A percentile compares a stretch with the other conserved stretches of the same genome.
Evolutionary conservation across 371 early-diverging fungal genomes (phyloP).

Genomic region (Mortierella sp.): DNA sequence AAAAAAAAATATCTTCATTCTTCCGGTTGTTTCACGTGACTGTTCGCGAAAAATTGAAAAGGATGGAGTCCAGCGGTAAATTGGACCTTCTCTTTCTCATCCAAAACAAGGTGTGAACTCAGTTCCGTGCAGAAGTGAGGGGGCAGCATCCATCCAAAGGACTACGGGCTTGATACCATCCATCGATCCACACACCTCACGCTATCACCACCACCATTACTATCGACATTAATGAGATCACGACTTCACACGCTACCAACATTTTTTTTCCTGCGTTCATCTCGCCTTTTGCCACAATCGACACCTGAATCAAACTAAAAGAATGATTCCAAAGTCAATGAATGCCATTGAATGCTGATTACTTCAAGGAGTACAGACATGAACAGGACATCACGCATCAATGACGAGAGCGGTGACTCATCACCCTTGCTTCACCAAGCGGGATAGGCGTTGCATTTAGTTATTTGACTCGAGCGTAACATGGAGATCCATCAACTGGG

Average conservation of each 20-base stretch:
- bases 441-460: too few relatives aligned
- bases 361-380: too few relatives aligned
- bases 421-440: too few relatives aligned
- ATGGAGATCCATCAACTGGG: too few relatives aligned
- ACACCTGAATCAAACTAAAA: not conserved
- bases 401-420: too few relatives aligned
- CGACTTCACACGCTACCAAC: not conserved
- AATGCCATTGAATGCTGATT: too few relatives aligned
- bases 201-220: not conserved
- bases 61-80: not conserved
- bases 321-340: too few relatives aligned
- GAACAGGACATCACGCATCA: too few relatives aligned
- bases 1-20: too few relatives aligned
- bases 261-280: not conserved
- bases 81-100: slow-evolving; percentile 47
- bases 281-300: not conserved
- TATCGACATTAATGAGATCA: not conserved
- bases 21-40: not conserved
- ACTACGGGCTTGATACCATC: slow-evolving; percentile 16
- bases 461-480: not conserved
- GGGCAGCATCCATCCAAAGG: slow-evolving; percentile 19
- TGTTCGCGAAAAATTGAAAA: not conserved
- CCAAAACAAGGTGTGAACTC: slow-evolving; percentile 35
- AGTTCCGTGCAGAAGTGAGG: slow-evolving; percentile 8
- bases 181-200: slow-evolving; percentile 17